These are phyloP conservation scores for Clausena lansium DNA, from an alignment of 345 rosid genomes.

Conservation along the genomic window DNA sequence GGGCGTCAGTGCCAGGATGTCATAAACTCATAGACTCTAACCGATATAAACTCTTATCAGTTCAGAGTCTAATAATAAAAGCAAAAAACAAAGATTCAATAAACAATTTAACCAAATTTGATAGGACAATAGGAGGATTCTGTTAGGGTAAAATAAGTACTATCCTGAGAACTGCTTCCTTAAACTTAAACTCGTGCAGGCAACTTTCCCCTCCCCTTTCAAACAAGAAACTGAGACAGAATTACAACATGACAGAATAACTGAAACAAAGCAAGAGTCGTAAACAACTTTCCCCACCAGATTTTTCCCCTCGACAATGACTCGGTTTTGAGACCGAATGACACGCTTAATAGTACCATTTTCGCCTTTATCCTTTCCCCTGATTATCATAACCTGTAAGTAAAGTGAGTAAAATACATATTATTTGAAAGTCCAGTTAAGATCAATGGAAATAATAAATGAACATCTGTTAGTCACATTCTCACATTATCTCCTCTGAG, in stretches of 20 bases:
- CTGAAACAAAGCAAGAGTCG: background rate
- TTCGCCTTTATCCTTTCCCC: conserved; percentile 66
- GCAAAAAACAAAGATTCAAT: background rate
- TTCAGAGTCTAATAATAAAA: background rate
- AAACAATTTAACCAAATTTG: background rate
- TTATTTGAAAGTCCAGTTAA: background rate
- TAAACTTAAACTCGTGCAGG: background rate
- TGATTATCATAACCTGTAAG: conserved; percentile 52
- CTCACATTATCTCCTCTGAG: conserved; percentile 94
- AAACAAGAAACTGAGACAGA: background rate
- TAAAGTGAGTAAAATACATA: background rate
- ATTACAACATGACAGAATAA: background rate
- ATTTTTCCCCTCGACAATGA: conserved; percentile 64
- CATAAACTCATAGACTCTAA: background rate
- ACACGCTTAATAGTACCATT: conserved; percentile 49
- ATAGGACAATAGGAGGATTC: background rate
- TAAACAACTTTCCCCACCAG: conserved; percentile 41
- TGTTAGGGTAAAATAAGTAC: background rate
- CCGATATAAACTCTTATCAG: background rate
- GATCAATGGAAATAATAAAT: background rate
- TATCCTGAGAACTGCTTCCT: background rate
- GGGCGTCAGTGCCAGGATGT: background rate
- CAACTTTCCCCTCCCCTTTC: background rate
- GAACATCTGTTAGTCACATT: background rate
- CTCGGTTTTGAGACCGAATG: conserved; percentile 56